These are phyloP conservation scores for Phytopythium mirpurense DNA, from an alignment of 352 stramenopile species.

Conservation along the genomic window DNA sequence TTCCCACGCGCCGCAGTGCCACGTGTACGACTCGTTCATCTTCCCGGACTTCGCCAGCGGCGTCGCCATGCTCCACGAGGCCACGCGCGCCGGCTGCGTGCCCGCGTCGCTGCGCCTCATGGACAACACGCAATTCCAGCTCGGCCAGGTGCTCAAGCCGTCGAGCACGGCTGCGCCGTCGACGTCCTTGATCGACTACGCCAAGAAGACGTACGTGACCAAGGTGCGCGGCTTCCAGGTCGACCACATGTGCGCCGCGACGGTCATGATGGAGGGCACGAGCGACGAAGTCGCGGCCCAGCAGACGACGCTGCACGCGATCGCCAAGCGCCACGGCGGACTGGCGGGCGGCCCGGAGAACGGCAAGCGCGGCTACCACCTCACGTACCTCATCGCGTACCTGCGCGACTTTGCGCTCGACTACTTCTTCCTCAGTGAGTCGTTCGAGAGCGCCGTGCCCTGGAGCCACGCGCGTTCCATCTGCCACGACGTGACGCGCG, in stretches of 20 bases:
- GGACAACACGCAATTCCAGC: slow-evolving; percentile 94
- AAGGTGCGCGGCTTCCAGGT: slow-evolving; percentile 72
- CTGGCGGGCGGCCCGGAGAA: slow-evolving; percentile 80
- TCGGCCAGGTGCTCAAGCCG: slow-evolving; percentile 90
- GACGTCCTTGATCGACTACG: slow-evolving; percentile 56
- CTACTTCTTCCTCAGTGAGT: slow-evolving; percentile 91
- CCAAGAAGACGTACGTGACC: slow-evolving; percentile 84
- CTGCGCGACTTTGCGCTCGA: slow-evolving; percentile 91
- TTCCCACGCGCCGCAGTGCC: slow-evolving; percentile 67
- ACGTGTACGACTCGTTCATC: slow-evolving; percentile 89
- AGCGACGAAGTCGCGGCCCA: slow-evolving; percentile 38
- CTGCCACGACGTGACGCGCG: slow-evolving; percentile 43
- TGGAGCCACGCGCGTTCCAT: slow-evolving; percentile 67
- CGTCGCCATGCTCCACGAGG: slow-evolving; percentile 72
- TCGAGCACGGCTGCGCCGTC: slow-evolving; percentile 36
- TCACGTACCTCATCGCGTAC: slow-evolving; percentile 94
- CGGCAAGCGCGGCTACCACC: slow-evolving; percentile 90
- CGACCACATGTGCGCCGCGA: slow-evolving; percentile 79
- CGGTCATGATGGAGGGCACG: slow-evolving; percentile 84
- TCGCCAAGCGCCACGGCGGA: slow-evolving; percentile 75
- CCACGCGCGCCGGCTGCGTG: slow-evolving; percentile 54
- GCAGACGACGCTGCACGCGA: slow-evolving; percentile 47
- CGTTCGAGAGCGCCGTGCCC: slow-evolving; percentile 85
- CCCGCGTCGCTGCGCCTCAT: slow-evolving; percentile 90
- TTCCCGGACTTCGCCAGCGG: slow-evolving; percentile 84